Evolutionary conservation across 139 green algal genomes (phyloP), one percentile per base, ranked within the genome.

Genomic region (Micromonas pusilla): DNA sequence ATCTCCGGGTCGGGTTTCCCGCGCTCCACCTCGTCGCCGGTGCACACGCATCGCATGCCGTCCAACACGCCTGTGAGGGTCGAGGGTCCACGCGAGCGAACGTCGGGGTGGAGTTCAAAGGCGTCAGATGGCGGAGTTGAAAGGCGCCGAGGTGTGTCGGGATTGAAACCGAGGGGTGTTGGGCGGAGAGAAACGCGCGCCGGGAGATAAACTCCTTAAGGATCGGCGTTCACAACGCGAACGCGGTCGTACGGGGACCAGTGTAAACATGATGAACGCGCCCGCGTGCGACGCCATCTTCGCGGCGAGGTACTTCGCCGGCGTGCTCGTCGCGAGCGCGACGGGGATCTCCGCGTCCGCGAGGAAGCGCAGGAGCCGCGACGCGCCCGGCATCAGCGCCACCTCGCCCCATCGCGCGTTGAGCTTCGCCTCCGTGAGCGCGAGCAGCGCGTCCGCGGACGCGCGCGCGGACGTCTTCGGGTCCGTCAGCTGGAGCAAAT

Each of bases 1-100:
- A 92, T 88, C 52, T 97, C 93, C 23, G 93, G 93, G 19, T 83
- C 82, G 16, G 93, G 93, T 85, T 97, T 97, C 72, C 92, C 92
- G 30, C 85, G 72, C 0, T 31, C 52, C 0, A 91, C 84, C 70
- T 96, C 89, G 75, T 94, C 88, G 0, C 92, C 91, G 73, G 86
- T 92, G 54, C 89, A 87, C 23, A 37, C 37, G 9, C 68, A 75
- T 1, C 21, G 20, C 23, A 75, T 62, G 5, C 16, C 32, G 5
- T 62, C 26, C 5, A 60, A 16, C 5, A 74, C 34, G 34, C n/a
- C n/a, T n/a, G n/a, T n/a, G n/a, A n/a, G n/a, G n/a, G n/a, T n/a
- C n/a, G n/a, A n/a, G n/a, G n/a, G n/a, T n/a, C n/a, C n/a, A n/a
- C n/a, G n/a, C n/a, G n/a, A n/a, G n/a, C n/a, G n/a, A n/a, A n/a